Evolutionary conservation across 2,329 filamentous ascomycete genomes (phyloP).

Genomic region (Fusarium sp.): DNA sequence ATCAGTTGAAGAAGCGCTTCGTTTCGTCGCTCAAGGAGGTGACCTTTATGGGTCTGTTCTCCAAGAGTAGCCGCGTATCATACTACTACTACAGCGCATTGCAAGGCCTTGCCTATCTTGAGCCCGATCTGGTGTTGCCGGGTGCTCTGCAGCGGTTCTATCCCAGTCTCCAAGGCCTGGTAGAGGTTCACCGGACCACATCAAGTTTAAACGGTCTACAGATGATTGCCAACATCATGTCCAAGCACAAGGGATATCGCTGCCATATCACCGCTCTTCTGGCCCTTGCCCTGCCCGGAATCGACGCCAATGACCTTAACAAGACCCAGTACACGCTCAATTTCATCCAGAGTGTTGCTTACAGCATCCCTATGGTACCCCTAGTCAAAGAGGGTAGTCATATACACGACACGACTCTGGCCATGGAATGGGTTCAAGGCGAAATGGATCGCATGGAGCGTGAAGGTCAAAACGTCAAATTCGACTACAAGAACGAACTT

Average conservation of each 20-base stretch:
- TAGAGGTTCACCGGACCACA: conserved; percentile 96
- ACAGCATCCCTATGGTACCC: conserved; percentile 94
- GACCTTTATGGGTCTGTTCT: conserved; percentile 98
- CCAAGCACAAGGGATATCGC: conserved; percentile 93
- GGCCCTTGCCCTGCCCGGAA: conserved; percentile 93
- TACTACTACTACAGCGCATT: conserved; percentile 93
- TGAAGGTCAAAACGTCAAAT: conserved; percentile 86
- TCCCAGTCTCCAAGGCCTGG: conserved; percentile 94
- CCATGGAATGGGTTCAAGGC: conserved; percentile 92
- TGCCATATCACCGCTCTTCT: conserved; percentile 95
- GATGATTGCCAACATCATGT: conserved; percentile 92
- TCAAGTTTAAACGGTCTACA: conserved; percentile 94
- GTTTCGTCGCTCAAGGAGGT: conserved; percentile 92
- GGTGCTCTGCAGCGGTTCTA: conserved; percentile 97
- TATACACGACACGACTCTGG: conserved; percentile 81
- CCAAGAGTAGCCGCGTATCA: conserved; percentile 93
- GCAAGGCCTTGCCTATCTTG: conserved; percentile 90
- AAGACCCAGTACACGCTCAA: conserved; percentile 96
- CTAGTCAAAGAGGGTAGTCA: conserved; percentile 73
- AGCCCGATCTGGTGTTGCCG: conserved; percentile 92
- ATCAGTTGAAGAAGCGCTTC: conserved; percentile 88
- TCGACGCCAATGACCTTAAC: conserved; percentile 97
- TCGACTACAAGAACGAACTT: conserved; percentile 88
- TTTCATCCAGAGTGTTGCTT: conserved; percentile 95
- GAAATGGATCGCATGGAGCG: conserved; percentile 95